Conservation (phyloP, 768 basidiomycete species). For the Leccinellum rugosiceps region DNA sequence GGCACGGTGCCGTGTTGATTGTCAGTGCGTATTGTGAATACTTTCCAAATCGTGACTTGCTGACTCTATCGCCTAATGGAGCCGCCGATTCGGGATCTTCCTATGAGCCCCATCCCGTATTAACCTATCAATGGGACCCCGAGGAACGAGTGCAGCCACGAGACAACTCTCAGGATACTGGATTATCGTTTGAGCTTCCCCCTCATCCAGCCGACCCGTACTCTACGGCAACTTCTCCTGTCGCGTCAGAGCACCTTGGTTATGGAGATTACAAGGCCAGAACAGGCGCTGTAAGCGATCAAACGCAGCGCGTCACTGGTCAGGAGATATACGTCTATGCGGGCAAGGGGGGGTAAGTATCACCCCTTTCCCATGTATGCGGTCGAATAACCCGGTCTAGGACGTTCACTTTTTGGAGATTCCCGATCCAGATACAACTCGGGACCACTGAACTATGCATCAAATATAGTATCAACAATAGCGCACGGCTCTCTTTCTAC, state of each 20-base stretch:
- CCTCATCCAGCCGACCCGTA: constrained; percentile 77
- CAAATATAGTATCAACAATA: constrained; percentile 78
- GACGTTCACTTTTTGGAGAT: constrained; percentile 92
- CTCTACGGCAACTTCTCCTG: constrained; percentile 40
- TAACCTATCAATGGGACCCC: constrained; percentile 76
- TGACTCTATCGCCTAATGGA: constrained; percentile 23
- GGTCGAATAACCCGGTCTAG: constrained; percentile 36
- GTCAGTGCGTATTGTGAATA: constrained; percentile 62
- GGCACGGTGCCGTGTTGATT: constrained; percentile 85
- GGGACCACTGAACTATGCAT: constrained; percentile 69
- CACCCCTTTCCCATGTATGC: neutral
- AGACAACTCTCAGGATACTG: constrained; percentile 26
- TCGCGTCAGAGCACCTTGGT: constrained; percentile 5
- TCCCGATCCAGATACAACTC: constrained; percentile 80
- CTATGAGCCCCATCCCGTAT: constrained; percentile 69
- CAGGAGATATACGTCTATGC: constrained; percentile 73
- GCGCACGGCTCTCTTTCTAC: constrained; percentile 73
- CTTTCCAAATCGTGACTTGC: neutral
- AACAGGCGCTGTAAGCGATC: constrained; percentile 23
- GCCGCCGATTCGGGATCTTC: constrained; percentile 76
- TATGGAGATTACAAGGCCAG: constrained; percentile 20
- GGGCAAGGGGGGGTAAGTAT: constrained; percentile 50
- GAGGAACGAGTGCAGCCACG: constrained; percentile 30
- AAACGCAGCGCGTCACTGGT: constrained; percentile 47
- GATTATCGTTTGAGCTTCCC: constrained; percentile 49